Conservation (phyloP, 495 filamentous ascomycete genomes). For the Penicillium malachiteum region DNA sequence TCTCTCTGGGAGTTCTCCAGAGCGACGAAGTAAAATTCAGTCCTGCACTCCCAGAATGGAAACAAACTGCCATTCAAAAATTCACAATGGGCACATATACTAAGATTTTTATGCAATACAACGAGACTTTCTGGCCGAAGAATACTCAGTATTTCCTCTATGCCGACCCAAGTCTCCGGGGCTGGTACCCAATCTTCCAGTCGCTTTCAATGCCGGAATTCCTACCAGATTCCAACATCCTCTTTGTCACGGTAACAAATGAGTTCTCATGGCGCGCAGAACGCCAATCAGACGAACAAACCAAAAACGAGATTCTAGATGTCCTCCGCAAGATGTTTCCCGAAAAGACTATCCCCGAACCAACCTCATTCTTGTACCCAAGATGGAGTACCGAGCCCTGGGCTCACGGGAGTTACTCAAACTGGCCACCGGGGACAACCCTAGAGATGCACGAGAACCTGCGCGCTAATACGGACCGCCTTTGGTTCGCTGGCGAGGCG, state of each 20-base stretch:
- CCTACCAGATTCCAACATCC: conserved; percentile 61
- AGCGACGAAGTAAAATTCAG: conserved; percentile 60
- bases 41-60: conserved; percentile 66
- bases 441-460: conserved; percentile 72
- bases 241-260: conserved; percentile 67
- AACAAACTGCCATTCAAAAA: conserved; percentile 61
- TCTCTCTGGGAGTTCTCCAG: conserved; percentile 71
- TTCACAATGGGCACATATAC: conserved; percentile 78
- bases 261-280: conserved; percentile 63
- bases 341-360: conserved; percentile 58
- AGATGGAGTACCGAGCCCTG: conserved; percentile 67
- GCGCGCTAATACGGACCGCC: conserved; percentile 61
- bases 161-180: conserved; percentile 59
- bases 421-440: conserved; percentile 68
- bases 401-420: conserved; percentile 70
- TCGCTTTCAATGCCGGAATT: conserved; percentile 61
- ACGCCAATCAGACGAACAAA: conserved; percentile 59
- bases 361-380: conserved; percentile 66
- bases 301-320: conserved; percentile 58
- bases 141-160: conserved; percentile 73
- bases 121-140: conserved; percentile 67
- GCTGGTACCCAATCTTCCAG: conserved; percentile 73
- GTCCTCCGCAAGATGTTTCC: conserved; percentile 72
- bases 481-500: conserved; percentile 74
- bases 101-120: conserved; percentile 76